Base-by-base conservation (phyloP, 176 grass and related monocot species). In the Aegilops bicornis region DNA sequence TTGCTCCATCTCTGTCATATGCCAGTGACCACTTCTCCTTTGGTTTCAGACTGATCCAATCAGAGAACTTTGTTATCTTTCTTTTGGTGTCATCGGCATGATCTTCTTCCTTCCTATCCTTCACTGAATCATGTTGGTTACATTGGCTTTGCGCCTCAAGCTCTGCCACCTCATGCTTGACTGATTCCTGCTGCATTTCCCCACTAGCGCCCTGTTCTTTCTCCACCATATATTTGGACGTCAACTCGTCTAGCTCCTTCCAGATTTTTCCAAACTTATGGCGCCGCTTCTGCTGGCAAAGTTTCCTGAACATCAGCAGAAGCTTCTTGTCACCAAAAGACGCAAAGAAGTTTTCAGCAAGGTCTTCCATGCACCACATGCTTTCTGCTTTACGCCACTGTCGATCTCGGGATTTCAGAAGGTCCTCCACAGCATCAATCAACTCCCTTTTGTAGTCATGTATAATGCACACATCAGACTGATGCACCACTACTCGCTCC, bases 181-280 rank as follows among this genome's bases (percentile, higher is more conserved):
- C 42, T 42, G 64, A 69, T 33, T 69, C 45, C 32, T 43, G 43
- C 10, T 79, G 75, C n/a, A 69, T 58, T 69, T 86, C 47, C 33
- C 14, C 47, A 37, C n/a, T 69, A 37, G 74, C 23, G 8, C 31
- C 14, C 6, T 16, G 2, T 33, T 45, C 70, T 69, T 86, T 86
- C 45, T 56, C 84, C 0, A 17, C 16, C 5, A 5, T 69, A 59
- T 86, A 59, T 40, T 30, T 78, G 5, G 75, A 22, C 25, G 73
- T 85, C 14, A 85, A 23, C 39, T 85, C 40, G 9, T 85, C 83
- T 66, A 85, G 83, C 73, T 85, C 73, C 42, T 85, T 76, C 73
- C 83, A 85, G 2, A 78, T 77, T 20, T 77, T 67, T 20, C n/a
- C 61, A 85, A 85, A 85, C 73, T 85, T 85, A 68, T 75, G 48